phyloP scores from a whole-genome alignment of 208 protist genomes.

The Strigomonas culicis region DNA sequence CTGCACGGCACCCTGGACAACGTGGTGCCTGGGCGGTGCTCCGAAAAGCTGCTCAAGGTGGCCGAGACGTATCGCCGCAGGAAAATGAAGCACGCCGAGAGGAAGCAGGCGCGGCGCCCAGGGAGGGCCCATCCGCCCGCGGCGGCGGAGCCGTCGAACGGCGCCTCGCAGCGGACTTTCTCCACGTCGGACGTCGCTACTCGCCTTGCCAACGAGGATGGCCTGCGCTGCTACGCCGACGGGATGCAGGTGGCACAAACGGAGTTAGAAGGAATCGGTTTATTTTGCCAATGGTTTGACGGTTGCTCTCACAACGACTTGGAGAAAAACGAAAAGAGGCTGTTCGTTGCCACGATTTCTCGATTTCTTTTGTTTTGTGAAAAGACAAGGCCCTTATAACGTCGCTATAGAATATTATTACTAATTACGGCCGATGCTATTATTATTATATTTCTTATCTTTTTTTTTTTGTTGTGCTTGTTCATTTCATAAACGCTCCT shows the following conservation, averaged over 20 bases:
- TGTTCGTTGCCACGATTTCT: slow-evolving; percentile 21
- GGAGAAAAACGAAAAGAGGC: slow-evolving; percentile 15
- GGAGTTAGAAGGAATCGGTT: slow-evolving; percentile 14
- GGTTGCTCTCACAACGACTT: slow-evolving; percentile 73
- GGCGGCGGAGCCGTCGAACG: no score
- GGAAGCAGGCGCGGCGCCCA: slow-evolving; percentile 3
- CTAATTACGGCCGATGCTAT: not conserved
- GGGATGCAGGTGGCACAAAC: no score
- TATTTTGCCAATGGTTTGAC: slow-evolving; percentile 42
- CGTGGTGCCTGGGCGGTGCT: slow-evolving; percentile 59
- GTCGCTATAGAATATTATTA: slow-evolving; percentile 8
- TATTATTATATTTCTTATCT: not conserved
- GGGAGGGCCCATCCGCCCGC: no score
- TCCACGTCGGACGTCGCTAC: no score
- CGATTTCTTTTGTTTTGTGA: slow-evolving; percentile 30
- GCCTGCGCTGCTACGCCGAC: slow-evolving; percentile 15
- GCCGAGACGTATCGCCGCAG: not conserved
- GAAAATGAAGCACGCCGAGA: not conserved
- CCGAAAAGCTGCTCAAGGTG: slow-evolving; percentile 28
- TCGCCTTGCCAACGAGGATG: not conserved
- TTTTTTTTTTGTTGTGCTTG: slow-evolving; percentile 8
- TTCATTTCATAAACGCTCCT: not conserved
- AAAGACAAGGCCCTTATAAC: slow-evolving; percentile 6
- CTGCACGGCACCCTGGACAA: slow-evolving; percentile 59
- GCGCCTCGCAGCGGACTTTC: no score